Percentiles rank a stretch among this genome's conserved stretches.
These are phyloP conservation scores for Lasiosphaeria ovina DNA, from an alignment of 495 filamentous ascomycete genomes.

Conservation along the genomic window DNA sequence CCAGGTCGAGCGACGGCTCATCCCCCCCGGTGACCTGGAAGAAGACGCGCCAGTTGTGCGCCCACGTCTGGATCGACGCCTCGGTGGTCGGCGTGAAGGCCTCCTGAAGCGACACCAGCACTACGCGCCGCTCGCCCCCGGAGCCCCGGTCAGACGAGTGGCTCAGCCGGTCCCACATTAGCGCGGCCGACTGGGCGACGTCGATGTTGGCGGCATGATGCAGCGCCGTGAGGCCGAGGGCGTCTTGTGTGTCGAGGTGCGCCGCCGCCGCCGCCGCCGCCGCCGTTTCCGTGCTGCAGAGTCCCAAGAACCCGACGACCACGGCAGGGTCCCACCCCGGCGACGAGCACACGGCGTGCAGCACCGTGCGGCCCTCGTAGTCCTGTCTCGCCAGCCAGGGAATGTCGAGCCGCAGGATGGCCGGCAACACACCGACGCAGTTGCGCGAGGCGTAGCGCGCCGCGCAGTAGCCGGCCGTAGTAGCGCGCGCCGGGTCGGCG, in stretches of 20 bases:
- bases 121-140: not conserved
- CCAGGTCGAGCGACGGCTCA: not conserved
- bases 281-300: too few species aligned
- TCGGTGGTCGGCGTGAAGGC: not conserved
- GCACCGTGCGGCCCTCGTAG: not conserved
- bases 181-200: not conserved
- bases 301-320: not conserved
- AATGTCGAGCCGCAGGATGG: not conserved
- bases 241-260: not conserved
- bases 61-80: not conserved
- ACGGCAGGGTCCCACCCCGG: not conserved
- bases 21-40: not conserved
- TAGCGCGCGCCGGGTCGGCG: not conserved
- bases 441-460: conserved; percentile 1
- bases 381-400: not conserved
- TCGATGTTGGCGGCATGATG: not conserved
- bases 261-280: not conserved
- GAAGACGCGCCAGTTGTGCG: not conserved
- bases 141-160: not conserved
- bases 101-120: not conserved
- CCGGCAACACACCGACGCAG: not conserved
- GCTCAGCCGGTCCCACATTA: not conserved
- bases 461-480: not conserved
- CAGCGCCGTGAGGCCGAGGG: not conserved
- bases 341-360: not conserved